Base-by-base conservation (phyloP, 306 rosid species). In the Ziziphus jujuba region DNA sequence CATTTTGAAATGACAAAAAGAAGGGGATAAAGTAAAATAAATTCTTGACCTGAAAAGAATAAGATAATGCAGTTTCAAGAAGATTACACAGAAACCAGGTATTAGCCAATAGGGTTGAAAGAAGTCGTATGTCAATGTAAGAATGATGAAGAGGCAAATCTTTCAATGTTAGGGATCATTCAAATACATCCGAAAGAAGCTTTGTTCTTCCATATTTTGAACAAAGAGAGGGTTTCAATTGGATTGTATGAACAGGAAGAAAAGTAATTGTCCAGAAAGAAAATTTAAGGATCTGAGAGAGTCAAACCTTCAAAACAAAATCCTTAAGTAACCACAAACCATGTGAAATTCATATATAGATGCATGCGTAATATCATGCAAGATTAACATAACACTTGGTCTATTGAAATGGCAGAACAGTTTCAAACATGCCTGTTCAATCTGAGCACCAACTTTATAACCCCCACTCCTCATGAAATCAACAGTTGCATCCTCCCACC, bases 401-500 rank as follows among this genome's bases (percentile, higher is more conserved):
- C 31, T 44, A 69, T 14, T 21, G 31, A 11, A 20, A 24, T 5
- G 62, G 43, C 12, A 50, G 33, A 31, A 15, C 7, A 68, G 69
- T 16, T 54, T 74, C 38, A 31, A 23, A 66, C 52, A 25, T 79
- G 87, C 97, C 98, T 86, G 75, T 71, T 63, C 63, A 51, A 92
- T 89, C 75, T 76, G 82, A 61, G 84, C 25, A 48, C 73, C 40
- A 66, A 90, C 90, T 55, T 79, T 82, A 66, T 93, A 93, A 60
- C 97, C 96, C 24, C 97, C 97, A 72, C 90, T 88, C 31, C 79
- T 78, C 97, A 88, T 88, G 70, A 93, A 93, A 79, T 78, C 85
- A 56, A 88, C 96, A 6, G 90, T 74, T 53, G 91, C 91, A 79
- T 93, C 95, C 70, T 86, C 87, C 96, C 96, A 88, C 95, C 95